Evolutionary conservation across 2,329 filamentous ascomycete species (phyloP), one percentile per base, ranked within the genome.

Genomic region (Penicillium italicum): DNA sequence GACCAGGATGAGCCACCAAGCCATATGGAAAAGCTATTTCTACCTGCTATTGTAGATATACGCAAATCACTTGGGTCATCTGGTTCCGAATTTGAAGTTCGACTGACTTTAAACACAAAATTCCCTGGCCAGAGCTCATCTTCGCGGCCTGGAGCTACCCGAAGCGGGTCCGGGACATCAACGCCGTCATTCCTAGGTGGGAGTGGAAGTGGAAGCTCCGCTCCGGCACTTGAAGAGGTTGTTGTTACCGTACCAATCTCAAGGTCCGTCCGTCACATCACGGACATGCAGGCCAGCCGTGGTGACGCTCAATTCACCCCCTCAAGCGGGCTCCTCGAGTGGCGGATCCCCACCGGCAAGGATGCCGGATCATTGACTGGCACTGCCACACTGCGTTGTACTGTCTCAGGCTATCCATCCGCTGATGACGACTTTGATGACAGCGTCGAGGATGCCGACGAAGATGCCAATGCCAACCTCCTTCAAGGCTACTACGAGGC

Each of bases 61-160:
- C 88, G 87, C 65, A 93, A 91, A 1, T 85, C 86, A 0, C 79
- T 97, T 3, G 94, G 94, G 0, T 73, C 82, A 2, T 78, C 77
- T 0, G 91, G 90, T 1, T 84, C 87, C 6, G 94, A 97, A 53
- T 97, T 99, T 66, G 92, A 97, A 72, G 90, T 96, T 45, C 83
- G 89, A 48, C 73, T 96, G 24, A 84, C 85, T 56, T 81, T 91
- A 38, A 86, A 86, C 67, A 88, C 82, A 66, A 80, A 87, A 28
- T 87, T 90, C 58, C 78, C 81, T 1, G 78, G 80, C 26, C 76
- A 77, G 58, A 67, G 72, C 7, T 68, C 76, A 18, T 67, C 66
- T 12, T 71, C 72, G 68, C 62, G 58, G 69, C 78, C 60, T 74
- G 79, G 66, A 14, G 58, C 53, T n/a, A 62, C 66, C 26, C 67